A percentile compares a stretch with the other conserved stretches of the same genome.
These are phyloP conservation scores for Coniella vitis DNA, from an alignment of 2,329 filamentous ascomycete genomes.

Conservation along the genomic window DNA sequence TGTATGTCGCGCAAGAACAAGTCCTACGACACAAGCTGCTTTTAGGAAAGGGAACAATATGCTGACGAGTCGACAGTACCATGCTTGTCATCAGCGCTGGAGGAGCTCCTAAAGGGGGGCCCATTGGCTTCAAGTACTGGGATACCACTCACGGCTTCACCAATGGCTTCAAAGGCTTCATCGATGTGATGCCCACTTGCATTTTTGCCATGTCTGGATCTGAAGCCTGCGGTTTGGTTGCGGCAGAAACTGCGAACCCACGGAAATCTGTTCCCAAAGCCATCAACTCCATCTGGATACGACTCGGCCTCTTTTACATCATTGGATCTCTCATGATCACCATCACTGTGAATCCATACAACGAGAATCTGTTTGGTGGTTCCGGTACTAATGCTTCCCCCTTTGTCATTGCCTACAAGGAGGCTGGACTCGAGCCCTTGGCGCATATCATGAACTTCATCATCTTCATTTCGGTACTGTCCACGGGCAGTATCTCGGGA, in stretches of 20 bases:
- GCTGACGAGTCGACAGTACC: slow-evolving; percentile 18
- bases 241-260: slow-evolving; percentile 37
- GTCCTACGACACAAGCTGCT: neutral
- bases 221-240: slow-evolving; percentile 36
- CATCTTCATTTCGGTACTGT: slow-evolving; percentile 40
- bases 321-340: slow-evolving; percentile 37
- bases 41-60: too few relatives aligned
- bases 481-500: slow-evolving; percentile 34
- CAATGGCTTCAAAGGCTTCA: slow-evolving; percentile 43
- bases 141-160: slow-evolving; percentile 31
- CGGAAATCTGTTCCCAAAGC: slow-evolving; percentile 35
- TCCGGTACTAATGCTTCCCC: slow-evolving; percentile 36
- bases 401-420: slow-evolving; percentile 37
- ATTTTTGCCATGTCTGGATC: slow-evolving; percentile 47
- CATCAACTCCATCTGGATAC: slow-evolving; percentile 38
- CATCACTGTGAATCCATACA: slow-evolving; percentile 34
- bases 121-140: slow-evolving; percentile 40
- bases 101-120: slow-evolving; percentile 28
- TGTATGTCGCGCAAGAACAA: slow-evolving; percentile 15
- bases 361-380: slow-evolving; percentile 33
- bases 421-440: slow-evolving; percentile 30
- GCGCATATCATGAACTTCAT: slow-evolving; percentile 43
- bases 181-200: slow-evolving; percentile 40
- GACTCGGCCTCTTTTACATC: slow-evolving; percentile 38
- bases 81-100: slow-evolving; percentile 37